These are phyloP conservation scores for Acer yangbiense DNA, from an alignment of 345 rosid species.

Conservation along the genomic window DNA sequence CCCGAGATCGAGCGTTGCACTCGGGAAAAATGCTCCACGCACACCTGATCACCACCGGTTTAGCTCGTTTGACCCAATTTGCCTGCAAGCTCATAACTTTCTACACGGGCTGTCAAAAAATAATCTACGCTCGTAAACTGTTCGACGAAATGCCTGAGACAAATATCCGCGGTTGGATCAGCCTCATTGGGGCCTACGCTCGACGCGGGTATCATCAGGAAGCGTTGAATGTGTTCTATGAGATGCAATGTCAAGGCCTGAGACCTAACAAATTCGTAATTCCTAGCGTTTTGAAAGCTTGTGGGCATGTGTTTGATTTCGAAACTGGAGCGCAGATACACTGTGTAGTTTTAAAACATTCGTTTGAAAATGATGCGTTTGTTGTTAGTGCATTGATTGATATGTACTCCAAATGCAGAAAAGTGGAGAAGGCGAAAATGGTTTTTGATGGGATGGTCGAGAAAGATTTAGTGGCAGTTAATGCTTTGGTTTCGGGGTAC, in stretches of 20 bases:
- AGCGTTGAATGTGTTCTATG: constrained; percentile 43
- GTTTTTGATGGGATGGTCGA: constrained; percentile 51
- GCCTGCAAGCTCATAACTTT: constrained; percentile 57
- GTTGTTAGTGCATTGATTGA: constrained; percentile 65
- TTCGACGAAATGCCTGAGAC: constrained; percentile 66
- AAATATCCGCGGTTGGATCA: constrained; percentile 49
- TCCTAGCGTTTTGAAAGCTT: constrained; percentile 77
- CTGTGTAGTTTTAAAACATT: constrained; percentile 45
- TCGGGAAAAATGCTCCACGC: constrained; percentile 57
- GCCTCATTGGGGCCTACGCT: constrained; percentile 56
- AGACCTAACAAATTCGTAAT: constrained; percentile 53
- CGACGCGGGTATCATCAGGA: constrained; percentile 59
- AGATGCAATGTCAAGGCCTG: constrained; percentile 53
- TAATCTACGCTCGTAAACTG: constrained; percentile 53
- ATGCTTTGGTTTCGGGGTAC: constrained; percentile 77
- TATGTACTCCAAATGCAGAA: constrained; percentile 75
- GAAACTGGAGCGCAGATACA: constrained; percentile 60
- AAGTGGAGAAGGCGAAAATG: constrained; percentile 42
- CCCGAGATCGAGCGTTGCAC: constrained; percentile 38
- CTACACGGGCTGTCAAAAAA: constrained; percentile 46
- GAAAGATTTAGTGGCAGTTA: constrained; percentile 66
- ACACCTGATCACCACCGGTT: constrained; percentile 50
- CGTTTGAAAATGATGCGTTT: constrained; percentile 56
- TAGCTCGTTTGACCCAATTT: constrained; percentile 31
- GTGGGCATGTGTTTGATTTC: constrained; percentile 54